phyloP scores from a whole-genome alignment of 176 grass and related monocot genomes.

The Carex littledalei region DNA sequence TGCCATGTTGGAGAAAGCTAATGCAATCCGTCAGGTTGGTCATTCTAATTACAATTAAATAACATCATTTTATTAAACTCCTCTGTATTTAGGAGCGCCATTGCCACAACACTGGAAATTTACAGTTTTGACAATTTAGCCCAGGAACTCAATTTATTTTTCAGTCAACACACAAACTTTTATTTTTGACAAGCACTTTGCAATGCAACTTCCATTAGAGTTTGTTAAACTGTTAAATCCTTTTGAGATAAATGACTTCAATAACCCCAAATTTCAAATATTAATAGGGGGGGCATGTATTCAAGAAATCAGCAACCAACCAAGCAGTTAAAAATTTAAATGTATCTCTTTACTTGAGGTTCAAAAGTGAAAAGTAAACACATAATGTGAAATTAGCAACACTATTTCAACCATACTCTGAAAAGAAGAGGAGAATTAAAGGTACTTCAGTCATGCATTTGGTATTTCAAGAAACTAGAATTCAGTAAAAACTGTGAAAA shows the following conservation, averaged over 20 bases:
- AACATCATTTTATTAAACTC: neutral
- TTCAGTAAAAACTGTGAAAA: neutral
- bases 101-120: neutral
- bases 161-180: neutral
- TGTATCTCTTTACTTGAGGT: neutral
- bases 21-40: conserved; percentile 85
- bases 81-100: conserved; percentile 5
- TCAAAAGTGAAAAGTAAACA: neutral
- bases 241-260: neutral
- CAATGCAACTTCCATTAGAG: neutral
- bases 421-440: neutral
- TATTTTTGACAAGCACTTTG: neutral
- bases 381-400: neutral
- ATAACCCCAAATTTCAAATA: neutral
- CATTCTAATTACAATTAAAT: neutral
- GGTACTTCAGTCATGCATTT: neutral
- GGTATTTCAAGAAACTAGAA: neutral
- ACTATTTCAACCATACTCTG: neutral
- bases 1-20: conserved; percentile 88
- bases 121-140: neutral
- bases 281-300: neutral
- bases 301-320: neutral
- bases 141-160: neutral
- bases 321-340: neutral
- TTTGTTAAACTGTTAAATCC: neutral